Evolutionary conservation across 192 early-diverging fungal genomes (phyloP).

Genomic region (Kickxella alabastrina): DNA sequence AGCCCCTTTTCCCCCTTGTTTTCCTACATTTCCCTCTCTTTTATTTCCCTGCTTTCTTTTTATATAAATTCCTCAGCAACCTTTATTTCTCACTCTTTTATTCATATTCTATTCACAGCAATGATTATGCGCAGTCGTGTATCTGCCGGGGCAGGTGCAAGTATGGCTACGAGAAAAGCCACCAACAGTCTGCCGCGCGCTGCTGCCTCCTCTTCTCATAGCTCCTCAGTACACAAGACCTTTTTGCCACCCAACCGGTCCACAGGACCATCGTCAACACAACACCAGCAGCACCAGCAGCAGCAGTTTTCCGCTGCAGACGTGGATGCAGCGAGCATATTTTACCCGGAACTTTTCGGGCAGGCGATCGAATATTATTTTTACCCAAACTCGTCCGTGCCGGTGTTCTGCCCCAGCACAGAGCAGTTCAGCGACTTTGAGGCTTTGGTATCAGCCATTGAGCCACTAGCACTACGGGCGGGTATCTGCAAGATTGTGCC

Average conservation of each 20-base stretch:
- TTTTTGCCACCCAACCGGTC: no score
- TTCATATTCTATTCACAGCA: neutral
- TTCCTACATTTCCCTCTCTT: no score
- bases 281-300: conserved; percentile 4
- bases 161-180: no score
- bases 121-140: conserved; percentile 9
- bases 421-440: conserved; percentile 87
- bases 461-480: conserved; percentile 63
- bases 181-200: no score
- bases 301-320: no score
- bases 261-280: neutral
- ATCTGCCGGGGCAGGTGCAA: no score
- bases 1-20: no score
- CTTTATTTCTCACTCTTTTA: neutral
- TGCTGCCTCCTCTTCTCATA: no score
- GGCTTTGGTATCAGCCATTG: conserved; percentile 67
- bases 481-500: conserved; percentile 91
- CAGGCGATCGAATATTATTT: conserved; percentile 40
- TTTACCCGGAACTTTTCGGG: conserved; percentile 9
- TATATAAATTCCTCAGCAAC: no score
- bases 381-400: conserved; percentile 65
- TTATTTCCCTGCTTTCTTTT: no score
- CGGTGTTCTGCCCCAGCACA: conserved; percentile 83
- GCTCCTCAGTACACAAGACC: no score
- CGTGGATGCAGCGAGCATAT: no score